These are phyloP conservation scores for Vinca minor DNA, from an alignment of 257 asterid genomes.

Conservation along the genomic window DNA sequence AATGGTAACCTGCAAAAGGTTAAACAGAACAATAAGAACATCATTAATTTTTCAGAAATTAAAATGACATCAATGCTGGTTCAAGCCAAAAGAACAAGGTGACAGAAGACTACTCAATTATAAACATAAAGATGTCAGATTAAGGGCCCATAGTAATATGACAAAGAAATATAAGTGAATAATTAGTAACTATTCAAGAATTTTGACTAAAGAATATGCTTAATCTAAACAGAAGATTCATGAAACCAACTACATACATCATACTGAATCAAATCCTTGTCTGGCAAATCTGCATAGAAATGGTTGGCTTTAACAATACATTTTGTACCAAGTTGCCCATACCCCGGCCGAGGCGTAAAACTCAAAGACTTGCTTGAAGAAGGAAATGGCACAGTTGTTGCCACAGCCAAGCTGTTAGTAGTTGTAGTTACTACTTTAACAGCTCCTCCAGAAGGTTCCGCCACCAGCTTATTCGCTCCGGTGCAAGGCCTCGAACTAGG, in stretches of 20 bases:
- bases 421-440: slow-evolving; percentile 15
- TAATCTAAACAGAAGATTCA: slow-evolving; percentile 7
- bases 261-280: slow-evolving; percentile 91
- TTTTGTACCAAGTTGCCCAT: slow-evolving; percentile 82
- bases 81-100: slow-evolving; percentile 28
- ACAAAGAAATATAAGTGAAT: slow-evolving; percentile 22
- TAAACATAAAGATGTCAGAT: slow-evolving; percentile 39
- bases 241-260: slow-evolving; percentile 67
- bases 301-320: slow-evolving; percentile 98
- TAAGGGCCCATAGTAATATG: slow-evolving; percentile 38
- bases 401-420: slow-evolving; percentile 22
- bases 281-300: slow-evolving; percentile 85
- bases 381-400: slow-evolving; percentile 43
- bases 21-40: slow-evolving; percentile 25
- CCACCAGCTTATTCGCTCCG: slow-evolving; percentile 39
- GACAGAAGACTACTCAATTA: slow-evolving; percentile 24
- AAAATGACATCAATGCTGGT: slow-evolving; percentile 35
- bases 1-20: slow-evolving; percentile 62
- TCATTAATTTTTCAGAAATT: slow-evolving; percentile 24
- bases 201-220: slow-evolving; percentile 6
- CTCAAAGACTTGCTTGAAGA: slow-evolving; percentile 68
- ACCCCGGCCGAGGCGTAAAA: slow-evolving; percentile 84
- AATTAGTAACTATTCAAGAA: slow-evolving; percentile 11
- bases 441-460: slow-evolving; percentile 21
- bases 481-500: slow-evolving; percentile 92